These are phyloP conservation scores for Trichothecium sympodiale DNA, from an alignment of 2,329 filamentous ascomycete species.

Conservation along the genomic window DNA sequence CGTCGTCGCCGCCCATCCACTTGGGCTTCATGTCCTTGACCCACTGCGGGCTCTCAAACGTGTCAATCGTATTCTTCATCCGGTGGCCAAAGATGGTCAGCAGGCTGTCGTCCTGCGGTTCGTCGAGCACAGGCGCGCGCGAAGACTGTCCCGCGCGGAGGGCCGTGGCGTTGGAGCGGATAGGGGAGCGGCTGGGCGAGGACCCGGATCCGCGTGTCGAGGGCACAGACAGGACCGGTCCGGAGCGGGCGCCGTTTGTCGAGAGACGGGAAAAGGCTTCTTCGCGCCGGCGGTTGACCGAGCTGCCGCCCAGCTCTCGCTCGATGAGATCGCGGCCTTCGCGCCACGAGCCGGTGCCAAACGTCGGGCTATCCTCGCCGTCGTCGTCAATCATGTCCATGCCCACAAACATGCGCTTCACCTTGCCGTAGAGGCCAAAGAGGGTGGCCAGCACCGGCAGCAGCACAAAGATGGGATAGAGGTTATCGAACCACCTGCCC, in stretches of 20 bases:
- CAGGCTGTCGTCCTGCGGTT: constrained; percentile 66
- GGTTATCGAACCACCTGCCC: constrained; percentile 72
- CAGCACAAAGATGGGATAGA: constrained; percentile 82
- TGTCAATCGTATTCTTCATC: constrained; percentile 86
- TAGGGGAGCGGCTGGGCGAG: constrained; percentile 20
- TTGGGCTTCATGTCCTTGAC: constrained; percentile 68
- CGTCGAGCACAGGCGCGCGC: constrained; percentile 24
- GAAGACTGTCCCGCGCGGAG: constrained; percentile 16
- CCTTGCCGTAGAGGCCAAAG: constrained; percentile 80
- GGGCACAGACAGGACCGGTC: constrained; percentile 38
- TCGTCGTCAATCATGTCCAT: constrained; percentile 65
- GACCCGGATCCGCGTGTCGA: constrained; percentile 22
- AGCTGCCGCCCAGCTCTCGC: constrained; percentile 62
- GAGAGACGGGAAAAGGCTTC: constrained; percentile 25
- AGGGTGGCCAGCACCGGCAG: constrained; percentile 75
- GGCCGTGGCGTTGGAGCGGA: constrained; percentile 20
- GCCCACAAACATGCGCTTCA: constrained; percentile 72
- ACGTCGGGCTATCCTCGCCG: constrained; percentile 50
- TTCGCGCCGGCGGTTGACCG: constrained; percentile 37
- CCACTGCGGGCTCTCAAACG: constrained; percentile 72
- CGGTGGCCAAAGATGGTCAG: constrained; percentile 75
- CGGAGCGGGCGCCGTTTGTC: constrained; percentile 16
- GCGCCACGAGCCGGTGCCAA: constrained; percentile 76
- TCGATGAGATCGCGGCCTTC: constrained; percentile 88
- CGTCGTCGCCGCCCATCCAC: constrained; percentile 57